Evolutionary conservation across 768 basidiomycete genomes (phyloP).

Genomic region (Tubosaeta sp.): DNA sequence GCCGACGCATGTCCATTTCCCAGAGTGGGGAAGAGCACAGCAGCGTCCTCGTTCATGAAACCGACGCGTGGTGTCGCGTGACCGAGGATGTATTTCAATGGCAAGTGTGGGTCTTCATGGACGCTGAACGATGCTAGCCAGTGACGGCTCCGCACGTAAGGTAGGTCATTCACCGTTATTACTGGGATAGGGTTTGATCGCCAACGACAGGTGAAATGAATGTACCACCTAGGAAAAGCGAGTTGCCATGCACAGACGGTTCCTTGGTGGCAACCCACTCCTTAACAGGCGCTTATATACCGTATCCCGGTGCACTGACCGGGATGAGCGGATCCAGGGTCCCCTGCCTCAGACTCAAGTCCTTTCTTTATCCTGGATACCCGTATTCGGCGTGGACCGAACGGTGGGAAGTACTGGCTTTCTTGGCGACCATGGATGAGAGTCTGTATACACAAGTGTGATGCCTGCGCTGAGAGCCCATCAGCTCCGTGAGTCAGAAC

Average conservation of each 20-base stretch:
- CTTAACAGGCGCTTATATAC: neutral
- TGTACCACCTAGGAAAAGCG: no score
- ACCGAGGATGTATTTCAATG: no score
- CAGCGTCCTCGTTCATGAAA: no score
- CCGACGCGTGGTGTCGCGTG: no score
- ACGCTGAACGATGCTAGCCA: no score
- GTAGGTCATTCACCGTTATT: no score
- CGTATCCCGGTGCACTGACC: no score
- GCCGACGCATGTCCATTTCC: neutral
- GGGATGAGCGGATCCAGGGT: neutral
- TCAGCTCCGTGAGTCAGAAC: neutral
- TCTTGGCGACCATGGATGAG: neutral
- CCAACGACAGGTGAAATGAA: no score
- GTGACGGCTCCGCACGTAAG: no score
- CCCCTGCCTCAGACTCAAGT: neutral
- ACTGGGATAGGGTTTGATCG: no score
- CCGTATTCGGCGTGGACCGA: neutral
- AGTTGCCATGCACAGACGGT: neutral
- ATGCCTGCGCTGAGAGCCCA: neutral
- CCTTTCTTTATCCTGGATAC: neutral
- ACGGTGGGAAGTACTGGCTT: neutral
- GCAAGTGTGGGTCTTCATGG: no score
- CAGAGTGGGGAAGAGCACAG: neutral
- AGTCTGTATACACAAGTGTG: neutral
- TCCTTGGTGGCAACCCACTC: neutral